Percentiles rank a stretch among this genome's conserved stretches.
phyloP scores from a whole-genome alignment of 1,284 basidiomycete species.

The Leccinum pachyderme region DNA sequence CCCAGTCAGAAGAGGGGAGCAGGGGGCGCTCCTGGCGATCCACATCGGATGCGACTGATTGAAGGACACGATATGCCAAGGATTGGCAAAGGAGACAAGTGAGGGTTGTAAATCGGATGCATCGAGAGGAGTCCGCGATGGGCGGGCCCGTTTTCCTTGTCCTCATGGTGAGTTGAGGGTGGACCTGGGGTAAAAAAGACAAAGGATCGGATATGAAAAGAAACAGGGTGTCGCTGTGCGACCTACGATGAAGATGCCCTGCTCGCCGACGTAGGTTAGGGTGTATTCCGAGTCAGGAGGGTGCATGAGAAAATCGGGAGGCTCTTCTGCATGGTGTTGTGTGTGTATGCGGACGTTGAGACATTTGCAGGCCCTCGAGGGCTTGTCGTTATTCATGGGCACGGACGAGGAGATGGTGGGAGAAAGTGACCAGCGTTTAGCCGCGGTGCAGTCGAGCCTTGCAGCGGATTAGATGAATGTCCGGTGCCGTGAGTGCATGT shows the following conservation, averaged over 20 bases:
- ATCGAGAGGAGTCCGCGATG: conserved; percentile 46
- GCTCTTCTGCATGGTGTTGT: conserved; percentile 28
- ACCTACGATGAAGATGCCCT: conserved; percentile 66
- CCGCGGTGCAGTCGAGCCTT: conserved; percentile 17
- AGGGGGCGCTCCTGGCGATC: conserved; percentile 67
- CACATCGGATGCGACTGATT: conserved; percentile 54
- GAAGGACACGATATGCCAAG: conserved; percentile 66
- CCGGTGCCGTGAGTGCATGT: conserved; percentile 33
- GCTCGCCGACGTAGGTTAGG: conserved; percentile 61
- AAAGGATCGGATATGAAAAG: conserved; percentile 3
- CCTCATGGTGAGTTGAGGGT: conserved; percentile 70
- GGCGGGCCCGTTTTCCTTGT: conserved; percentile 50
- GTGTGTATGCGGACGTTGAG: conserved; percentile 62
- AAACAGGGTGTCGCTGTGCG: background rate
- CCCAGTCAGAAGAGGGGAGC: conserved; percentile 70
- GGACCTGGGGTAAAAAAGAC: conserved; percentile 43
- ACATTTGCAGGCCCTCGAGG: conserved; percentile 55
- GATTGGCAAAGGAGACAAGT: conserved; percentile 69
- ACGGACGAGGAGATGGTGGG: conserved; percentile 20
- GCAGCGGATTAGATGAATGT: conserved; percentile 36
- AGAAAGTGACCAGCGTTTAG: conserved; percentile 27
- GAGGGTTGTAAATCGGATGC: conserved; percentile 58
- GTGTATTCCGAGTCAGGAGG: conserved; percentile 47
- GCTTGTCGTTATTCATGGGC: conserved; percentile 9
- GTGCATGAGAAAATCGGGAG: conserved; percentile 33